These are phyloP conservation scores for Ganoderma sp. DNA, from an alignment of 1,284 basidiomycete species.

Conservation along the genomic window DNA sequence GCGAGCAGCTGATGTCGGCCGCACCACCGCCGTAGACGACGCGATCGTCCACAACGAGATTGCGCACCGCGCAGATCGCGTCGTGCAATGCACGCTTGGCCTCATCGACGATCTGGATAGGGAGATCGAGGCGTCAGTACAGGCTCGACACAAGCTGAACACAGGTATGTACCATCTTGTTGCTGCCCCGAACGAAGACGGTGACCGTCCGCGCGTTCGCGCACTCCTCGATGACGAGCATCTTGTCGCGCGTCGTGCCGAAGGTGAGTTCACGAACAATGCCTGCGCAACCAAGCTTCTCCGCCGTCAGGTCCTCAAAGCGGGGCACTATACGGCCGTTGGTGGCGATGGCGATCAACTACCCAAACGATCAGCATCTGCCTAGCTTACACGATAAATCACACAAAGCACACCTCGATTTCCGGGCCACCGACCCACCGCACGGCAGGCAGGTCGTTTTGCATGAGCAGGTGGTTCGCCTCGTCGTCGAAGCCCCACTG, in stretches of 20 bases:
- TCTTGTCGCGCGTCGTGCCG: constrained; percentile 97
- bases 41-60: constrained; percentile 93
- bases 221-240: constrained; percentile 99
- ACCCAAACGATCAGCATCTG: constrained; percentile 3
- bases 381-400: background rate
- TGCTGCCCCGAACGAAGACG: constrained; percentile 95
- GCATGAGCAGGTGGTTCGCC: constrained; percentile 97
- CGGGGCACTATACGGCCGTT: constrained; percentile 98
- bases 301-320: constrained; percentile 92
- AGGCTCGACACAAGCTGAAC: background rate
- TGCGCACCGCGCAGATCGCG: constrained; percentile 96
- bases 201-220: constrained; percentile 97
- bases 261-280: constrained; percentile 94
- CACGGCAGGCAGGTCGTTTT: constrained; percentile 97
- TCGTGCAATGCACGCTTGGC: constrained; percentile 98
- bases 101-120: constrained; percentile 91
- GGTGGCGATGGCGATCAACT: constrained; percentile 98
- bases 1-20: constrained; percentile 93
- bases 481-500: constrained; percentile 99
- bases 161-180: constrained; percentile 86
- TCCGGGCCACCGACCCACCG: constrained; percentile 99
- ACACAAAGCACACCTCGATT: constrained; percentile 75
- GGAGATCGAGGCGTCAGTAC: background rate
- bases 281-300: constrained; percentile 93
- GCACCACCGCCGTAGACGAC: constrained; percentile 99